phyloP scores from a whole-genome alignment of 441 rosid species.

The Eruca vesicaria region DNA sequence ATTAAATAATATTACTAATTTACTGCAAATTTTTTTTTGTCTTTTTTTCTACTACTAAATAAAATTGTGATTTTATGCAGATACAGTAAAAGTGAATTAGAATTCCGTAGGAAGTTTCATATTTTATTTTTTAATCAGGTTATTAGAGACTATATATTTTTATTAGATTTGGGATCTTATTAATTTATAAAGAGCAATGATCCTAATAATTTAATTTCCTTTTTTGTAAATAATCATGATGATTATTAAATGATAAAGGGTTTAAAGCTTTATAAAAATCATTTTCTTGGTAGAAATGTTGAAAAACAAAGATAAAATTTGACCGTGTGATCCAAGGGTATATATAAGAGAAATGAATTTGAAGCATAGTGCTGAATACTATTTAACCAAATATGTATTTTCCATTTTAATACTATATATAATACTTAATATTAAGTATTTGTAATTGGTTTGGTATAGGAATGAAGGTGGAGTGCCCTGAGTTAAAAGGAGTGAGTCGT shows the following conservation, averaged over 20 bases:
- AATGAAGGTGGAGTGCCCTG: slow-evolving; percentile 7
- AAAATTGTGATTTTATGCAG: too few relatives aligned
- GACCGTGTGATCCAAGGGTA: not conserved
- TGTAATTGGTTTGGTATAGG: not conserved
- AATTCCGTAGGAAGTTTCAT: too few relatives aligned
- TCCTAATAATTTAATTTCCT: not conserved
- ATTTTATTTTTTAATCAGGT: too few relatives aligned
- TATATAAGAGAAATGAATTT: not conserved
- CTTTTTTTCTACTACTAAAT: too few relatives aligned
- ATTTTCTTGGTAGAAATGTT: not conserved
- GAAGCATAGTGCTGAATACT: not conserved
- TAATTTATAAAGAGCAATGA: not conserved
- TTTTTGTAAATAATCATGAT: not conserved
- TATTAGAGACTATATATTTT: too few relatives aligned
- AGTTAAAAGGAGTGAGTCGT: slow-evolving; percentile 8
- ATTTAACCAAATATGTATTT: not conserved
- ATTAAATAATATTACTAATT: too few relatives aligned
- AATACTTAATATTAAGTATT: not conserved
- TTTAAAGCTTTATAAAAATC: not conserved
- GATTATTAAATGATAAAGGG: not conserved
- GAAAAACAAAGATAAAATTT: too few relatives aligned
- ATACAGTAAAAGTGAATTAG: too few relatives aligned
- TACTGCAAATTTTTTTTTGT: too few relatives aligned
- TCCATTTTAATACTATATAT: not conserved
- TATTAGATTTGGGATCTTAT: not conserved